Evolutionary conservation across 176 grass and related monocot species (phyloP).

Genomic region (Lolium multiflorum): DNA sequence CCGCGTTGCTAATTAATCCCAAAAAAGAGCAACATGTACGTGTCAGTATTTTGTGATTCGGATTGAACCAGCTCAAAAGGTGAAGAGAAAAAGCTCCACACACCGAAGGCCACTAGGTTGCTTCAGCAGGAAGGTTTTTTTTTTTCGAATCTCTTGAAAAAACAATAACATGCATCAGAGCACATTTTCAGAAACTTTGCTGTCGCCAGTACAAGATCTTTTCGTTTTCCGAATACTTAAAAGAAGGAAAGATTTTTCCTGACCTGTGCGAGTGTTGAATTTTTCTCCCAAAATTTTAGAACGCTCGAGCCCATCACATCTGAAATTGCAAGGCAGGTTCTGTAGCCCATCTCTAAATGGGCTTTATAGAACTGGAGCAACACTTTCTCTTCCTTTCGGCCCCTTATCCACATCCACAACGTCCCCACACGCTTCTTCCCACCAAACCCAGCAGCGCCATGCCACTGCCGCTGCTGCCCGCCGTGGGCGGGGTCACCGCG

Average conservation of each 20-base stretch:
- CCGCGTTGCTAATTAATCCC: background rate
- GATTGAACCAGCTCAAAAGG: background rate
- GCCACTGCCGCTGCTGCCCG: slow-evolving; percentile 38
- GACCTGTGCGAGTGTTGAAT: background rate
- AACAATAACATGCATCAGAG: background rate
- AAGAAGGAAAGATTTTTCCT: background rate
- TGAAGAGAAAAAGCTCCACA: background rate
- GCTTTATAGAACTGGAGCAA: background rate
- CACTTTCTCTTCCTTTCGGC: background rate
- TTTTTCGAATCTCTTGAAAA: background rate
- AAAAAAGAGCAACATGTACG: background rate
- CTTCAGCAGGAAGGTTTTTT: no score
- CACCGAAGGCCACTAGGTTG: background rate
- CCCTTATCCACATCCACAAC: slow-evolving; percentile 40
- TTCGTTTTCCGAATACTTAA: background rate
- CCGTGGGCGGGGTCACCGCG: slow-evolving; percentile 33
- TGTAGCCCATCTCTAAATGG: background rate
- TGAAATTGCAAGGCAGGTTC: background rate
- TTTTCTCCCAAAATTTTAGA: background rate
- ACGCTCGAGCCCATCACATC: background rate
- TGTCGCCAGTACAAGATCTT: background rate
- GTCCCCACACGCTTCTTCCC: background rate
- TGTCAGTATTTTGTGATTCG: background rate
- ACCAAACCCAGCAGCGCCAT: slow-evolving; percentile 15
- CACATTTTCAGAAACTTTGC: background rate